Evolutionary conservation across 257 asterid species (phyloP).

Genomic region (Penstemon barbatus): DNA sequence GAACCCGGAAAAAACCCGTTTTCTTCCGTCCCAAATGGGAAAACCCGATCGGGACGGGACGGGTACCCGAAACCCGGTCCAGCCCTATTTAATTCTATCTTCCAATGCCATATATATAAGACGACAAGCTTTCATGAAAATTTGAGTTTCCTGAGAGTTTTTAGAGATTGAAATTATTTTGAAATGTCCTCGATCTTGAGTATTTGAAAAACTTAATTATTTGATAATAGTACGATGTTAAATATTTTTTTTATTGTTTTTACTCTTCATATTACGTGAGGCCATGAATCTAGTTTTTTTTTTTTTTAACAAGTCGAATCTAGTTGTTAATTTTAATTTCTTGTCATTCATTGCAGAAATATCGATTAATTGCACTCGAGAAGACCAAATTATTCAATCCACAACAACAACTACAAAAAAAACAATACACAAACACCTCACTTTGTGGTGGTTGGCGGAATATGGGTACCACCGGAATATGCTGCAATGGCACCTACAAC

Average conservation of each 20-base stretch:
- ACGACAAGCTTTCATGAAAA: not conserved
- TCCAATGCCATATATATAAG: not conserved
- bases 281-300: not conserved
- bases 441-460: conserved; percentile 48
- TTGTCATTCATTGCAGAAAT: conserved; percentile 38
- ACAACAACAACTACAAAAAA: conserved; percentile 25
- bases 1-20: too few species aligned
- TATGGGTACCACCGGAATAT: conserved; percentile 49
- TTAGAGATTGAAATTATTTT: too few species aligned
- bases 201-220: too few species aligned
- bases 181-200: too few species aligned
- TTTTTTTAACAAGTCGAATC: not conserved
- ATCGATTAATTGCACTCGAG: conserved; percentile 64
- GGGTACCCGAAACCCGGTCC: too few species aligned
- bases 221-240: not conserved
- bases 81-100: not conserved
- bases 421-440: conserved; percentile 42
- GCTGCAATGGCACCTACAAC: conserved; percentile 26
- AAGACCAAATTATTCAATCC: conserved; percentile 45
- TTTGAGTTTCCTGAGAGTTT: too few species aligned
- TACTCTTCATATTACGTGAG: too few species aligned
- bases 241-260: not conserved
- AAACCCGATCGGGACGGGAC: too few species aligned
- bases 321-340: not conserved
- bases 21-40: too few species aligned